Evolutionary conservation across 768 basidiomycete genomes (phyloP).

Genomic region (Lentinula lateritia): DNA sequence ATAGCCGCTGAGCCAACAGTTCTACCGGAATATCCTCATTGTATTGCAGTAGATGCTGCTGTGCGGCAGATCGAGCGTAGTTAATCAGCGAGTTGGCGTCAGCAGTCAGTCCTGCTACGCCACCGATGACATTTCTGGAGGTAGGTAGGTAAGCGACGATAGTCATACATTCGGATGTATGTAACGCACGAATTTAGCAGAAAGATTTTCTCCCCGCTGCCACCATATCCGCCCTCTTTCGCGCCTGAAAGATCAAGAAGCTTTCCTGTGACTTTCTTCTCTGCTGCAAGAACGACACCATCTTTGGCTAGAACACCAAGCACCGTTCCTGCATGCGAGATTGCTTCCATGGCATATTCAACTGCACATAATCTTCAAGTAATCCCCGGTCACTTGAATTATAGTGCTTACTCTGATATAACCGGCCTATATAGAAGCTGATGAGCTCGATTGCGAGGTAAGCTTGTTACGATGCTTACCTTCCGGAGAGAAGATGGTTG

Average conservation of each 20-base stretch:
- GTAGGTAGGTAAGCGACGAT: not conserved
- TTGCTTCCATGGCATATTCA: constrained; percentile 99
- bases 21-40: constrained; percentile 99
- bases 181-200: constrained; percentile 77
- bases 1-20: constrained; percentile 86
- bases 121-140: constrained; percentile 86
- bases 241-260: constrained; percentile 85
- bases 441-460: not conserved
- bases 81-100: constrained; percentile 98
- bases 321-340: constrained; percentile 92
- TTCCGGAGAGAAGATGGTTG: constrained; percentile 99
- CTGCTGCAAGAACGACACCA: constrained; percentile 87
- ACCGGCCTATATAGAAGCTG: constrained; percentile 54
- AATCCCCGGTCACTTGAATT: not conserved
- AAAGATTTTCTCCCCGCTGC: constrained; percentile 98
- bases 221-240: constrained; percentile 88
- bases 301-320: constrained; percentile 89
- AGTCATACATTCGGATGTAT: not conserved
- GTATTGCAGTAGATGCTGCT: constrained; percentile 82
- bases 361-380: constrained; percentile 40
- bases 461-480: constrained; percentile 39
- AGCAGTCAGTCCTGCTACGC: constrained; percentile 93
- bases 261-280: constrained; percentile 99
- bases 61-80: constrained; percentile 87
- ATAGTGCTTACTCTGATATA: constrained; percentile 83